These are phyloP conservation scores for Pseudogymnoascus sp. DNA, from an alignment of 2,329 filamentous ascomycete genomes.

Conservation along the genomic window DNA sequence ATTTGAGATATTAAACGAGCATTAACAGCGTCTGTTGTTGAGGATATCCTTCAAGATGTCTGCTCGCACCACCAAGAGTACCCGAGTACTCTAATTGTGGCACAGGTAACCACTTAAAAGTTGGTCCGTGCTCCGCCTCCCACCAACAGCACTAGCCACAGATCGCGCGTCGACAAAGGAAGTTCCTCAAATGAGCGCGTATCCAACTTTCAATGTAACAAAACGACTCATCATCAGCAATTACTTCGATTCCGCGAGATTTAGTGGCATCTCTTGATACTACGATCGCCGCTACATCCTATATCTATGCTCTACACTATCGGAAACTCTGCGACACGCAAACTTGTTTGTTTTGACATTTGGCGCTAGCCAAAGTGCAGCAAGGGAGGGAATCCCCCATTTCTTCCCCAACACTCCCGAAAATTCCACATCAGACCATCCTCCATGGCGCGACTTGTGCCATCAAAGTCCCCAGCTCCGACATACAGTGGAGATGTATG, in stretches of 20 bases:
- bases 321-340: not conserved
- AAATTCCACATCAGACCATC: not conserved
- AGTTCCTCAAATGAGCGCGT: not conserved
- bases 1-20: not conserved
- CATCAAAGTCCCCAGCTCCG: constrained; percentile 24
- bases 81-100: not conserved
- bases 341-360: not conserved
- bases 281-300: not conserved
- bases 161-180: not conserved
- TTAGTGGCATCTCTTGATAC: not conserved
- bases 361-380: not conserved
- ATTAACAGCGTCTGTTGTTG: not conserved
- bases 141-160: constrained; percentile 10
- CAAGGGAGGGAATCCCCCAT: not conserved
- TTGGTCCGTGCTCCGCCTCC: not conserved
- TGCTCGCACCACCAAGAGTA: not conserved
- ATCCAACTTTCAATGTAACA: not conserved
- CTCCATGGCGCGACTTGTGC: not conserved
- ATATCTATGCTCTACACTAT: not conserved
- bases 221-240: not conserved
- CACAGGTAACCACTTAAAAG: not conserved
- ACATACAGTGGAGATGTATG: constrained; percentile 25
- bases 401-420: constrained; percentile 2
- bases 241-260: not conserved
- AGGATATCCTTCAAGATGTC: not conserved